Evolutionary conservation across 768 basidiomycete species (phyloP).

Genomic region (Kwoniella pini): DNA sequence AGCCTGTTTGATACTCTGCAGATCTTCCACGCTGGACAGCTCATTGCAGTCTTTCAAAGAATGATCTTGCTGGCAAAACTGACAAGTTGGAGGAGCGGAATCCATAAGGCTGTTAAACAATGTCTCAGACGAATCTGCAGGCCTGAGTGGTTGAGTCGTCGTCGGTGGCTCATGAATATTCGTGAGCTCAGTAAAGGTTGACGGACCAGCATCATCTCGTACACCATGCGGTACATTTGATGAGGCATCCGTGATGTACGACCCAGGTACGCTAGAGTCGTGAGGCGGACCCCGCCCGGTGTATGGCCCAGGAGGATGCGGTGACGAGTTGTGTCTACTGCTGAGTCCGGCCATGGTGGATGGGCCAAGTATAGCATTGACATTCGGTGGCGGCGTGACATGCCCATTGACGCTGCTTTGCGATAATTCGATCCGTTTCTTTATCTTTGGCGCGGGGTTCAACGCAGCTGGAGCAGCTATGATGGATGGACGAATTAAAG

Average conservation of each 20-base stretch:
- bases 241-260: no score
- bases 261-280: no score
- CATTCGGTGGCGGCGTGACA: background rate
- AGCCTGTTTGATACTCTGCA: constrained; percentile 3
- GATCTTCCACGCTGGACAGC: constrained; percentile 5
- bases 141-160: background rate
- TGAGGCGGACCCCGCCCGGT: no score
- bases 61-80: constrained; percentile 11
- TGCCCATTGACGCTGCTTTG: background rate
- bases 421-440: no score
- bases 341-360: no score
- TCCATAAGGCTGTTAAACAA: constrained; percentile 4
- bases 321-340: no score
- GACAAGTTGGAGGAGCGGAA: constrained; percentile 5
- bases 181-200: background rate
- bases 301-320: no score
- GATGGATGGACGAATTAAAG: background rate
- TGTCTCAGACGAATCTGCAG: background rate
- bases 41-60: constrained; percentile 5
- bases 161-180: background rate
- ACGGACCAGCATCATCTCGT: no score
- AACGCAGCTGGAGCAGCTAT: background rate
- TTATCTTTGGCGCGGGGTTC: background rate
- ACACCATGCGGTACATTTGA: no score
- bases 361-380: no score